phyloP scores from a whole-genome alignment of 2,329 filamentous ascomycete species.

The Aspergillus ustus region DNA sequence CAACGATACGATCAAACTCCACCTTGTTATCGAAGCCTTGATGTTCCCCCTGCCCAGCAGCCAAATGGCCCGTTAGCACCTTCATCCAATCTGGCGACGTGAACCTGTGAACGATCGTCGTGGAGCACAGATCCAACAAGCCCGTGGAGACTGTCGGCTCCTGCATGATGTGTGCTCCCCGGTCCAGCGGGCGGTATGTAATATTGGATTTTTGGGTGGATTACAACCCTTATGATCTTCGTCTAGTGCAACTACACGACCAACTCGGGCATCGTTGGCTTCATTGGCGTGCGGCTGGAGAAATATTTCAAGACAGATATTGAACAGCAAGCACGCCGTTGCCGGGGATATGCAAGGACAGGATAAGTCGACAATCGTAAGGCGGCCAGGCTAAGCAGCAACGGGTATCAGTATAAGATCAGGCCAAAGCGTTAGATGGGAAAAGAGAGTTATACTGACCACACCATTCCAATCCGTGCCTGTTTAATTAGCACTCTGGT shows the following conservation, averaged over 20 bases:
- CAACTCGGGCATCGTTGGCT: slow-evolving; percentile 15
- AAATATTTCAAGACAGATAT: slow-evolving; percentile 28
- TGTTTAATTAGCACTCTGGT: not conserved
- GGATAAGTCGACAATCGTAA: slow-evolving; percentile 30
- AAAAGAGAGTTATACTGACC: no score
- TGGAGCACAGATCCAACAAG: slow-evolving; percentile 69
- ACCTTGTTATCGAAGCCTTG: no score
- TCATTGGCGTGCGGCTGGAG: slow-evolving; percentile 16
- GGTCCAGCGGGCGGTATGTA: no score
- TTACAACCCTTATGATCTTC: slow-evolving; percentile 30
- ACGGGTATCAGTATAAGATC: not conserved
- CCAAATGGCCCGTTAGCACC: no score
- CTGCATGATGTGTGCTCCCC: no score
- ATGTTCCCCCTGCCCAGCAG: no score
- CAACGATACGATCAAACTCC: no score
- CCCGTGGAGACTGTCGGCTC: slow-evolving; percentile 71
- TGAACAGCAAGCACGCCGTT: slow-evolving; percentile 29
- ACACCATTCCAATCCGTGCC: no score
- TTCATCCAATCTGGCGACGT: slow-evolving; percentile 68
- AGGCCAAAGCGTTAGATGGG: no score
- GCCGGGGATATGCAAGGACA: slow-evolving; percentile 28
- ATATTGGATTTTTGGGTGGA: no score
- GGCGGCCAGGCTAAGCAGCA: slow-evolving; percentile 10
- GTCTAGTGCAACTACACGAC: slow-evolving; percentile 26
- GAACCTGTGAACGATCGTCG: slow-evolving; percentile 74